Evolutionary conservation across 257 asterid species (phyloP).

Genomic region (Ballota nigra): DNA sequence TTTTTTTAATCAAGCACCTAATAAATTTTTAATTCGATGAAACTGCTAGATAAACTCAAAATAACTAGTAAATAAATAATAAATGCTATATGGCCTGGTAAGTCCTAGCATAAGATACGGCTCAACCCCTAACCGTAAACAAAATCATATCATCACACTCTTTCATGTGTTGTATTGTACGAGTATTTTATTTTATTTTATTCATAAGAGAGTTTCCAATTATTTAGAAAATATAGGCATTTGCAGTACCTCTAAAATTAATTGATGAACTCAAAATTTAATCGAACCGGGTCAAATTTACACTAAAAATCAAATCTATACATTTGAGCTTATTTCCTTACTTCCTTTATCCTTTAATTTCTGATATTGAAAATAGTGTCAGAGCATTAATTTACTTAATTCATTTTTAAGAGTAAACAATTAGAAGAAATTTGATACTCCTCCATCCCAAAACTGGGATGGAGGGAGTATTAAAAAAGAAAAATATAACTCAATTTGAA

Average conservation of each 20-base stretch:
- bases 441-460: too few relatives aligned
- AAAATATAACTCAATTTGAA: background rate
- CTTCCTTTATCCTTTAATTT: too few relatives aligned
- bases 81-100: background rate
- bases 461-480: too few relatives aligned
- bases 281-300: background rate
- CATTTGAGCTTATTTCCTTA: background rate
- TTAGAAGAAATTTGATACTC: background rate
- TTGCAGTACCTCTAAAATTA: background rate
- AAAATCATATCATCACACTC: background rate
- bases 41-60: too few relatives aligned
- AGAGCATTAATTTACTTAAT: background rate
- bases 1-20: too few relatives aligned
- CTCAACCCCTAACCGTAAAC: background rate
- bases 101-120: background rate
- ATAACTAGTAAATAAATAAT: background rate
- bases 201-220: too few relatives aligned
- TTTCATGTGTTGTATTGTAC: background rate
- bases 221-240: background rate
- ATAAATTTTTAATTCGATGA: too few relatives aligned
- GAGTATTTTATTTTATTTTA: background rate
- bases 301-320: too few relatives aligned
- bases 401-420: too few relatives aligned
- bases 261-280: background rate
- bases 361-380: background rate